A percentile compares a stretch with the other conserved stretches of the same genome.
phyloP scores from a whole-genome alignment of 2,329 filamentous ascomycete species.

The Aureobasidium subglaciale region DNA sequence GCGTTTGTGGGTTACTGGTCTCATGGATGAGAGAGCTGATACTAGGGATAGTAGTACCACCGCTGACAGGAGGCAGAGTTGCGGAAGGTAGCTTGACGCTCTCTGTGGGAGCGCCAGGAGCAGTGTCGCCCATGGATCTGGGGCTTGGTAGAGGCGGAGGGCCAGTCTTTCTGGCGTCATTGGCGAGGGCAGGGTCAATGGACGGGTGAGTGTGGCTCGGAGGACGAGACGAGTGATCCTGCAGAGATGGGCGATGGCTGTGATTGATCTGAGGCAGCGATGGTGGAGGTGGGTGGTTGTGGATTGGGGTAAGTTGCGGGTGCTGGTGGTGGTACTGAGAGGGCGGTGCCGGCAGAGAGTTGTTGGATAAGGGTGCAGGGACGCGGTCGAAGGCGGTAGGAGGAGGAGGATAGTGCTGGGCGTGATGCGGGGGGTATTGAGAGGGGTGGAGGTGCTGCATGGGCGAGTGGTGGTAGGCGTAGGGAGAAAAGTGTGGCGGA shows the following conservation, averaged over 20 bases:
- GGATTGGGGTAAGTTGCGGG: constrained; percentile 18
- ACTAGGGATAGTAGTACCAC: constrained; percentile 43
- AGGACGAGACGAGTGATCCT: neutral
- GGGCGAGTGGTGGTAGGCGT: constrained; percentile 26
- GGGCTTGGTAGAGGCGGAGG: constrained; percentile 33
- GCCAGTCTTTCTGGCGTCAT: constrained; percentile 40
- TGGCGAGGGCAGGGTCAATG: neutral
- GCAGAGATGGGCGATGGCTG: neutral
- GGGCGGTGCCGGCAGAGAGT: constrained; percentile 32
- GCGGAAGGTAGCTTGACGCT: neutral
- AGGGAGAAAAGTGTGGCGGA: constrained; percentile 29
- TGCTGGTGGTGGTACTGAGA: constrained; percentile 24
- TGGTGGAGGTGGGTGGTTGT: constrained; percentile 21
- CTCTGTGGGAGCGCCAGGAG: neutral
- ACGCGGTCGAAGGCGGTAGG: constrained; percentile 33
- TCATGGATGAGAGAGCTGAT: constrained; percentile 40
- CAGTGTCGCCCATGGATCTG: constrained; percentile 9
- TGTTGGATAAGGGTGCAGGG: constrained; percentile 32
- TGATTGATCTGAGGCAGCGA: constrained; percentile 9
- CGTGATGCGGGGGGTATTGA: constrained; percentile 27
- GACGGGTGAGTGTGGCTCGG: neutral
- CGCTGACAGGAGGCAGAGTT: constrained; percentile 18
- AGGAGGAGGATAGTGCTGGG: constrained; percentile 25
- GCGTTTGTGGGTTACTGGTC: constrained; percentile 9
- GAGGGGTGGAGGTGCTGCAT: constrained; percentile 22